Percentiles rank a stretch among this genome's conserved stretches.
Conservation (phyloP, 129 eudicot genomes). For the Flaveria ramosissima region DNA sequence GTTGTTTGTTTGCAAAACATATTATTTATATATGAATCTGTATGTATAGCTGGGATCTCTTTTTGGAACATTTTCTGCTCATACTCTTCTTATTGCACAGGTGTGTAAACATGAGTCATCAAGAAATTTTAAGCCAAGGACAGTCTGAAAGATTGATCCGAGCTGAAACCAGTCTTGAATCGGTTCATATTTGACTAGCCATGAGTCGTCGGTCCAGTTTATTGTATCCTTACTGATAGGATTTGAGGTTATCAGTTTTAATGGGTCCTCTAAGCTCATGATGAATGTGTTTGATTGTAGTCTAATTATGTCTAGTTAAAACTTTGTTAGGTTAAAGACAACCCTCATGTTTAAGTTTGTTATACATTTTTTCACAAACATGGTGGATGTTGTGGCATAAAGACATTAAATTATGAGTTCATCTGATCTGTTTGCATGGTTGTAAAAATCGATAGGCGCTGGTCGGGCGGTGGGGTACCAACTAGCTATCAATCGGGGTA, state of each 20-base stretch:
- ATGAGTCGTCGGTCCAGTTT: background rate
- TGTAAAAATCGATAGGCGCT: too few species aligned
- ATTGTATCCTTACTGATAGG: background rate
- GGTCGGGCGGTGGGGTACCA: too few species aligned
- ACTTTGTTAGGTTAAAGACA: background rate
- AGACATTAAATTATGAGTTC: too few species aligned
- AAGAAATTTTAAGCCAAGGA: background rate
- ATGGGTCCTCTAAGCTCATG: background rate
- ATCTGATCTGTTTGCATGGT: too few species aligned
- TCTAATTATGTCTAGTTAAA: background rate
- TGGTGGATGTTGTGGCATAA: too few species aligned
- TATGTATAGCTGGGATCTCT: background rate
- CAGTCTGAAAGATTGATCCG: background rate
- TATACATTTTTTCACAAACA: too few species aligned
- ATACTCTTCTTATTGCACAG: constrained; percentile 1
- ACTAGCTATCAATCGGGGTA: too few species aligned
- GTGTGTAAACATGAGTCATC: constrained; percentile 9
- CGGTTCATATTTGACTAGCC: background rate
- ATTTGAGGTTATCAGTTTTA: background rate
- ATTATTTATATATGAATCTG: background rate
- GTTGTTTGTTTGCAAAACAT: constrained; percentile 8
- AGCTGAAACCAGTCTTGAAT: background rate
- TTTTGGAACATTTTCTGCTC: constrained; percentile 6
- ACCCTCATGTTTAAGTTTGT: background rate
- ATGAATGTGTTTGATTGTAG: background rate